A percentile compares a stretch with the other conserved stretches of the same genome.
These are phyloP conservation scores for Panaeolus papilionaceus DNA, from an alignment of 768 basidiomycete genomes.

Conservation along the genomic window DNA sequence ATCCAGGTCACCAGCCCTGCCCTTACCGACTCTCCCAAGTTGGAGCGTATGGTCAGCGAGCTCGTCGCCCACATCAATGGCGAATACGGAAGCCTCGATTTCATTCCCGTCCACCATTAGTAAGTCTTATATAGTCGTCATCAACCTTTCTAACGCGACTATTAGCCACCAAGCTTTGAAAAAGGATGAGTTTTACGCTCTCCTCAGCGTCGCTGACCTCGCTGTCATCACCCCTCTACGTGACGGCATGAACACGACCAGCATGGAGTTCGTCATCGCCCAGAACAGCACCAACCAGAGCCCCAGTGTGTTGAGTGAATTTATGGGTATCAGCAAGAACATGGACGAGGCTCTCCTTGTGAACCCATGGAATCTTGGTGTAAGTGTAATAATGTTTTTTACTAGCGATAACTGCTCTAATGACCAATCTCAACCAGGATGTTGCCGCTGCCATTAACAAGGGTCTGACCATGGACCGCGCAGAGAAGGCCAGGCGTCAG, in stretches of 20 bases:
- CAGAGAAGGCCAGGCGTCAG: slow-evolving; percentile 80
- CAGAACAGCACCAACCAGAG: slow-evolving; percentile 85
- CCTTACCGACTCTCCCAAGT: slow-evolving; percentile 88
- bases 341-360: slow-evolving; percentile 90
- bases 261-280: slow-evolving; percentile 97
- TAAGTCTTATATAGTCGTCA: slow-evolving; percentile 47
- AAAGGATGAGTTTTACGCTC: slow-evolving; percentile 97
- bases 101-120: slow-evolving; percentile 98
- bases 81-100: slow-evolving; percentile 92
- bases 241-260: slow-evolving; percentile 99
- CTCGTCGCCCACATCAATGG: slow-evolving; percentile 96
- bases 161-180: slow-evolving; percentile 94
- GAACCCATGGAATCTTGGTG: slow-evolving; percentile 96
- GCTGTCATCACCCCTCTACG: slow-evolving; percentile 94
- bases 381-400: slow-evolving; percentile 40
- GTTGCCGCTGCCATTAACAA: slow-evolving; percentile 90
- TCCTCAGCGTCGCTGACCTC: slow-evolving; percentile 91
- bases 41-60: slow-evolving; percentile 93
- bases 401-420: not conserved
- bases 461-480: slow-evolving; percentile 80
- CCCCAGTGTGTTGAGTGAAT: slow-evolving; percentile 93
- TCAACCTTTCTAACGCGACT: slow-evolving; percentile 10
- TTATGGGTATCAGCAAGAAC: slow-evolving; percentile 95
- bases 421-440: slow-evolving; percentile 49
- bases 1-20: slow-evolving; percentile 96